Evolutionary conservation across 345 rosid species (phyloP).

Genomic region (Hevea brasiliensis): DNA sequence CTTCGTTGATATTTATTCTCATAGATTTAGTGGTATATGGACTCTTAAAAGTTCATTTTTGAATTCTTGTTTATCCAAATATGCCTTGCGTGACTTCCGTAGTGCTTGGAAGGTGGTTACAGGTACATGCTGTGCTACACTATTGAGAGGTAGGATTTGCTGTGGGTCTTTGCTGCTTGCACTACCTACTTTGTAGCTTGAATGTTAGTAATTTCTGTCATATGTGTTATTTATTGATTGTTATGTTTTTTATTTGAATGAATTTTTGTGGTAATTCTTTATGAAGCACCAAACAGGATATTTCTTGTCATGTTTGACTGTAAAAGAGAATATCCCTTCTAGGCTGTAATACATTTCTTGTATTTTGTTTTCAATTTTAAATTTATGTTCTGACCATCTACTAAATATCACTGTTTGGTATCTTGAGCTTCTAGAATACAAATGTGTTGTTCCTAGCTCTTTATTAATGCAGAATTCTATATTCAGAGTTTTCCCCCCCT

Average conservation of each 20-base stretch:
- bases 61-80: slow-evolving; percentile 20
- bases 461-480: background rate
- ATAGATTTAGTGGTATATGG: slow-evolving; percentile 7
- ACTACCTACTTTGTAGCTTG: slow-evolving; percentile 44
- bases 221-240: slow-evolving; percentile 29
- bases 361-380: background rate
- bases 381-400: background rate
- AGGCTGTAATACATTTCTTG: background rate
- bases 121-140: slow-evolving; percentile 50
- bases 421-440: background rate
- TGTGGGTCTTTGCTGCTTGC: slow-evolving; percentile 52
- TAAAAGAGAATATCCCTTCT: background rate
- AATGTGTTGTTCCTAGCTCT: background rate
- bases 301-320: background rate
- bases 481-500: background rate
- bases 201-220: slow-evolving; percentile 48
- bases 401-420: background rate
- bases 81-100: slow-evolving; percentile 29
- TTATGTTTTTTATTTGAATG: slow-evolving; percentile 18
- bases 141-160: slow-evolving; percentile 54
- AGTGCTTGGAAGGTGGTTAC: slow-evolving; percentile 47
- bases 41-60: slow-evolving; percentile 17
- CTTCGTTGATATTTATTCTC: slow-evolving; percentile 16
- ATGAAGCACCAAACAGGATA: background rate
- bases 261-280: slow-evolving; percentile 9